These are phyloP conservation scores for Schoenoplectus tabernaemontani DNA, from an alignment of 202 grass and related monocot genomes.

Conservation along the genomic window DNA sequence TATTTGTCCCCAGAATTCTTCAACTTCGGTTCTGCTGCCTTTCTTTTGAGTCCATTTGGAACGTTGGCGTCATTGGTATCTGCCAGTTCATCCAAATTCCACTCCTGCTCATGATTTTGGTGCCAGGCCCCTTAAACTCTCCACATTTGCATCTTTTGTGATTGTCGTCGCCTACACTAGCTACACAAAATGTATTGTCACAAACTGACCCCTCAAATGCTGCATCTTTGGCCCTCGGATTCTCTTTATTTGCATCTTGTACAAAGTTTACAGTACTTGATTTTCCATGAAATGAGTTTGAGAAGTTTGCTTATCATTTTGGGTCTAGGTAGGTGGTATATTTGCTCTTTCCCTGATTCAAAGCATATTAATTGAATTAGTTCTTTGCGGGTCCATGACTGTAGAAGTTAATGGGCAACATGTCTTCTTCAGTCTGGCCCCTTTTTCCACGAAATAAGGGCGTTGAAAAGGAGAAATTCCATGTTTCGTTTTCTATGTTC, in stretches of 20 bases:
- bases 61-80: slow-evolving; percentile 6
- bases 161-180: not conserved
- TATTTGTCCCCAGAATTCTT: slow-evolving; percentile 22
- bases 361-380: slow-evolving; percentile 74
- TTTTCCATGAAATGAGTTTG: slow-evolving; percentile 55
- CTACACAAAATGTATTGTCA: not conserved
- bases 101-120: not conserved
- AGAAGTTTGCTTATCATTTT: slow-evolving; percentile 89
- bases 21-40: slow-evolving; percentile 7
- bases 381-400: slow-evolving; percentile 77
- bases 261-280: slow-evolving; percentile 28
- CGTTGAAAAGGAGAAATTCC: too few species aligned
- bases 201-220: not conserved
- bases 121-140: not conserved
- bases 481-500: too few species aligned
- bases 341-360: slow-evolving; percentile 89
- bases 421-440: not conserved
- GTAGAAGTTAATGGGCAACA: slow-evolving; percentile 67
- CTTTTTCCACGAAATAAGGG: too few species aligned
- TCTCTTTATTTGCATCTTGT: slow-evolving; percentile 32
- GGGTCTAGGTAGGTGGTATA: slow-evolving; percentile 72
- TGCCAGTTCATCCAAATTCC: not conserved
- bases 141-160: slow-evolving; percentile 2
- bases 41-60: slow-evolving; percentile 34
- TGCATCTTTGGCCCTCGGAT: not conserved